Conservation (phyloP, 1,284 basidiomycete species). For the Pseudozyma sp. region DNA sequence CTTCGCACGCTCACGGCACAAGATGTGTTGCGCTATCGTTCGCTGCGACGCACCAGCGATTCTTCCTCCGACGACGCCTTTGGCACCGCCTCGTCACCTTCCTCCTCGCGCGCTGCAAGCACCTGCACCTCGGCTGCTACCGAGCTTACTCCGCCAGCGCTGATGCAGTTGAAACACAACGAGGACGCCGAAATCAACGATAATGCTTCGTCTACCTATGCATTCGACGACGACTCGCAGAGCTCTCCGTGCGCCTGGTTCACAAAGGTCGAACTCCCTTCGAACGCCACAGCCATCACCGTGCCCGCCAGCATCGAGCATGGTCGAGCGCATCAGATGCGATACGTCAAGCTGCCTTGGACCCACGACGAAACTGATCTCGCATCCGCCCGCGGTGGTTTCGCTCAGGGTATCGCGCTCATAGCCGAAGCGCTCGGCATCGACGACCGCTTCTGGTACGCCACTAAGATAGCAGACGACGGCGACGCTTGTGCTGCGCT, state of each 20-base stretch:
- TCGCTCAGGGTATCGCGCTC: slow-evolving; percentile 56
- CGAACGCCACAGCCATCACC: slow-evolving; percentile 45
- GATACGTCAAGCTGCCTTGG: slow-evolving; percentile 91
- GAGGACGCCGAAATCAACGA: neutral
- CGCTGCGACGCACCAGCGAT: slow-evolving; percentile 37
- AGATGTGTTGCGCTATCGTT: slow-evolving; percentile 37
- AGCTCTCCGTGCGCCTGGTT: slow-evolving; percentile 24
- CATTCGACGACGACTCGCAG: slow-evolving; percentile 17
- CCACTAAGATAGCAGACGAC: slow-evolving; percentile 69
- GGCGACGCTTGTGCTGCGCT: slow-evolving; percentile 72
- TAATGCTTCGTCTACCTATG: slow-evolving; percentile 4
- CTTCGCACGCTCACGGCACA: slow-evolving; percentile 34
- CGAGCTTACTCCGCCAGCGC: slow-evolving; percentile 42
- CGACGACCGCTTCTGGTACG: slow-evolving; percentile 70
- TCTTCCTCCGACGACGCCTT: slow-evolving; percentile 47
- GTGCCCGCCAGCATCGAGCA: slow-evolving; percentile 33
- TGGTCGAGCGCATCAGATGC: slow-evolving; percentile 30
- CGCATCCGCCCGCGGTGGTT: slow-evolving; percentile 52
- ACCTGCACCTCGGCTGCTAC: slow-evolving; percentile 50
- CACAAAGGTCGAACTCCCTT: slow-evolving; percentile 52
- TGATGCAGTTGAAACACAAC: slow-evolving; percentile 14
- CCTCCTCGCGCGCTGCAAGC: slow-evolving; percentile 38
- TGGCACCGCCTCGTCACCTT: slow-evolving; percentile 43
- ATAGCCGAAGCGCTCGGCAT: slow-evolving; percentile 73
- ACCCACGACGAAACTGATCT: slow-evolving; percentile 75